Conservation (phyloP, 768 basidiomycete species). For the Tephrocybe sp. region DNA sequence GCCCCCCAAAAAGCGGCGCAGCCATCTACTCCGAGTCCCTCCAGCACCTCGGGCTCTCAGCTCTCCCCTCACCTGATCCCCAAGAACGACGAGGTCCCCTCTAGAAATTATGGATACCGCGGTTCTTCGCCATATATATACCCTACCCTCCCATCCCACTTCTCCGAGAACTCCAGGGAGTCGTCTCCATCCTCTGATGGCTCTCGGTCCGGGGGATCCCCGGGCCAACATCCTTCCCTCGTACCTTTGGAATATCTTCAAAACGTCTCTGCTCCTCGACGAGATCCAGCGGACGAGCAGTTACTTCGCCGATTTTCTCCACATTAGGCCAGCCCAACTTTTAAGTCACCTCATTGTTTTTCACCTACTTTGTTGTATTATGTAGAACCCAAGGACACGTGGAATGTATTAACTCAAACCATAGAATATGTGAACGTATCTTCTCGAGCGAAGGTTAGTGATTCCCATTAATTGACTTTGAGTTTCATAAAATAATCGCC, state of each 20-base stretch:
- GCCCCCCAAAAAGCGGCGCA: conserved; percentile 29
- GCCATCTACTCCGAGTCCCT: conserved; percentile 29
- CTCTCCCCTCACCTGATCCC: too few species aligned
- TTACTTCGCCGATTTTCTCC: conserved; percentile 56
- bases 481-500: too few species aligned
- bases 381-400: background rate
- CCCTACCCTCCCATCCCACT: conserved; percentile 24
- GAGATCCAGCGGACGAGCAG: conserved; percentile 65
- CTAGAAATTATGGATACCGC: conserved; percentile 20
- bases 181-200: conserved; percentile 39
- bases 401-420: too few species aligned
- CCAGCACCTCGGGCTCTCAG: too few species aligned
- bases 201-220: conserved; percentile 23
- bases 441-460: background rate
- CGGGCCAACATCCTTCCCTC: conserved; percentile 32
- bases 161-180: conserved; percentile 31
- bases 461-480: too few species aligned
- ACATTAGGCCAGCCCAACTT: conserved; percentile 14
- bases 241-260: conserved; percentile 67
- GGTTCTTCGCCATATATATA: conserved; percentile 21
- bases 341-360: background rate
- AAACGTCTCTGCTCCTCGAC: conserved; percentile 47
- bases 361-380: background rate
- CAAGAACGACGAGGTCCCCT: conserved; percentile 19
- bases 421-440: background rate